Percentiles rank a stretch among this genome's conserved stretches.
phyloP scores from a whole-genome alignment of 1,284 basidiomycete species.

The Leccinum laetum region DNA sequence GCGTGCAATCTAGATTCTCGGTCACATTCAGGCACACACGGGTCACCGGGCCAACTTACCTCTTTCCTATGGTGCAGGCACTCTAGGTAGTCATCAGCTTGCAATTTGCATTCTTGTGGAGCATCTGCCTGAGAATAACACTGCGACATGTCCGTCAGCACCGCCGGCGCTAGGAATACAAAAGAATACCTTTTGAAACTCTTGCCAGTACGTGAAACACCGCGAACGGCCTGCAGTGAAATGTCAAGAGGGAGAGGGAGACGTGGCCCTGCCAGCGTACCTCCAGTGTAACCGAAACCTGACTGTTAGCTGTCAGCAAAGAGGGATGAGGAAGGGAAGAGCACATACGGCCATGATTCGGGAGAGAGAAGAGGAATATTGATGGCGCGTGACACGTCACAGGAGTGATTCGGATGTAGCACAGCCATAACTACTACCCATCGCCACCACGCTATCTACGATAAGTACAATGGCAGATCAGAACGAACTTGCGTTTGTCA shows the following conservation, averaged over 20 bases:
- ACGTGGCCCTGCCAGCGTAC: constrained; percentile 13
- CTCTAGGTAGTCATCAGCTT: constrained; percentile 90
- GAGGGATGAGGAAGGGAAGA: background rate
- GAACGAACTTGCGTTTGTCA: constrained; percentile 72
- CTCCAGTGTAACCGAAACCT: constrained; percentile 35
- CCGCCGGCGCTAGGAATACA: background rate
- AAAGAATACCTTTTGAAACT: constrained; percentile 70
- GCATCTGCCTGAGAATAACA: constrained; percentile 87
- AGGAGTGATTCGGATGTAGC: constrained; percentile 17
- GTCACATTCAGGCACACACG: constrained; percentile 8
- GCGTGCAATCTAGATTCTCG: constrained; percentile 58
- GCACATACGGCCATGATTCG: constrained; percentile 29
- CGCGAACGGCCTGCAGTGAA: constrained; percentile 70
- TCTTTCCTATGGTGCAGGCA: constrained; percentile 93
- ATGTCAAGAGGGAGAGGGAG: constrained; percentile 12
- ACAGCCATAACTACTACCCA: constrained; percentile 15
- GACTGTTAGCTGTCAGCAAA: constrained; percentile 27
- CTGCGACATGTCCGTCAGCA: constrained; percentile 38
- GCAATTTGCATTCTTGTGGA: constrained; percentile 71
- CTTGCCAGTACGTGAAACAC: constrained; percentile 94
- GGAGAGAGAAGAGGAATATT: background rate
- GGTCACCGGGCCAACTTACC: constrained; percentile 44
- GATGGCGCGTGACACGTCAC: constrained; percentile 27
- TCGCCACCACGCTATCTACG: constrained; percentile 6
- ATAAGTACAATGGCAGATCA: constrained; percentile 54